Base-by-base conservation (phyloP, 2,329 filamentous ascomycete species). In the Fusarium equiseti region DNA sequence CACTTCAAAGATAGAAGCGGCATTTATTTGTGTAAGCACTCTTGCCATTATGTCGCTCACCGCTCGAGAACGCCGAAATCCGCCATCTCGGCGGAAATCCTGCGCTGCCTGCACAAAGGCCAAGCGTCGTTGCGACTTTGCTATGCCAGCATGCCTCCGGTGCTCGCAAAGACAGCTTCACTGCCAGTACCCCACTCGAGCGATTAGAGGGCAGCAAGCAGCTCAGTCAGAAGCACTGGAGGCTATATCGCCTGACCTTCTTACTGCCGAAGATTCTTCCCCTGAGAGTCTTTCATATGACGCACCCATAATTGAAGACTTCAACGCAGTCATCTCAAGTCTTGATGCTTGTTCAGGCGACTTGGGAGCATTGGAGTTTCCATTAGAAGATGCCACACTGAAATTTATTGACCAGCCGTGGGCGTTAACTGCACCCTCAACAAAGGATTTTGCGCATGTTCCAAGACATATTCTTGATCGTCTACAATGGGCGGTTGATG, bases 41-140 rank as follows among this genome's bases (percentile, higher is more conserved):
- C 46, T 48, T 49, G 40, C 20, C 29, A 45, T 18, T 16, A 78
- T 79, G 77, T 79, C 78, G 2, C 71, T 78, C 20, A 77, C 77
- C 29, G 62, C 76, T 12, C 70, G 73, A 38, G 83, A 84, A 75
- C 80, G 79, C 56, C 77, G 68, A 27, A 85, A 84, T 76, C 84
- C 83, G 35, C 85, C 81, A 46, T 82, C 82, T 7, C 77, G 83
- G 59, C 85, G 87, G 49, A 89, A 88, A 77, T 86, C 88, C 6
- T 90, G 88, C 72, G 79, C 82, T 6, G 83, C 84, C 27, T 90
- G 88, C 78, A 87, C 84, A 50, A 84, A 83, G 71, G 83, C 87
- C 26, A 90, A 89, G 76, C 83, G 88, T 16, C 85, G 84, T 50
- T 90, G 88, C 75, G 85, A 87, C 68, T 82, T 86, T 40, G 81